Evolutionary conservation across 768 basidiomycete species (phyloP).

Genomic region (Tricholoma sp.): DNA sequence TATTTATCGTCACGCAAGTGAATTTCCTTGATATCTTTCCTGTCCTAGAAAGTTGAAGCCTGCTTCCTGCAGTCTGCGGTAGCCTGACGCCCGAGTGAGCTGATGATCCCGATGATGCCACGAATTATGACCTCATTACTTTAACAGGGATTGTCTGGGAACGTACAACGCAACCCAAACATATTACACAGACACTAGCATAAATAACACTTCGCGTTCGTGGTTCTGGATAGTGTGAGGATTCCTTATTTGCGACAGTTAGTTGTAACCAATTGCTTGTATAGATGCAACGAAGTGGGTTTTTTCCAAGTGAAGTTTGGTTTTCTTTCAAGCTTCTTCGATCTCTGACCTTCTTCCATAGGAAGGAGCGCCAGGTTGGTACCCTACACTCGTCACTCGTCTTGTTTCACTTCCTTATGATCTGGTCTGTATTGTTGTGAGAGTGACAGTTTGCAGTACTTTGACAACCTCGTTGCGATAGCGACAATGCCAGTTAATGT

Average conservation of each 20-base stretch:
- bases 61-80: slow-evolving; percentile 44
- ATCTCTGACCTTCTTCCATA: slow-evolving; percentile 10
- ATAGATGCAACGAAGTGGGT: slow-evolving; percentile 67
- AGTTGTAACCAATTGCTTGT: slow-evolving; percentile 3
- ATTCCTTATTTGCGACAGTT: background rate
- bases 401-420: slow-evolving; percentile 53
- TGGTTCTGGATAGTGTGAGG: slow-evolving; percentile 70
- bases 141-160: slow-evolving; percentile 36
- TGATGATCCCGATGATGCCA: background rate
- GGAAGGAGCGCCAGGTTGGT: slow-evolving; percentile 36
- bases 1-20: slow-evolving; percentile 46
- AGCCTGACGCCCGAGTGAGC: slow-evolving; percentile 42
- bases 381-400: slow-evolving; percentile 47
- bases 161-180: slow-evolving; percentile 33
- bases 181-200: slow-evolving; percentile 48
- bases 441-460: background rate
- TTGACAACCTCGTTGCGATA: slow-evolving; percentile 17
- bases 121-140: background rate
- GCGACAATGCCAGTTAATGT: slow-evolving; percentile 70
- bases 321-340: background rate
- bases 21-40: background rate
- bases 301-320: slow-evolving; percentile 37
- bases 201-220: slow-evolving; percentile 54
- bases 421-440: slow-evolving; percentile 30
- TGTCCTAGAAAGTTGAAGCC: background rate